These are phyloP conservation scores for Colletotrichum sp. DNA, from an alignment of 2,329 filamentous ascomycete genomes.

Conservation along the genomic window DNA sequence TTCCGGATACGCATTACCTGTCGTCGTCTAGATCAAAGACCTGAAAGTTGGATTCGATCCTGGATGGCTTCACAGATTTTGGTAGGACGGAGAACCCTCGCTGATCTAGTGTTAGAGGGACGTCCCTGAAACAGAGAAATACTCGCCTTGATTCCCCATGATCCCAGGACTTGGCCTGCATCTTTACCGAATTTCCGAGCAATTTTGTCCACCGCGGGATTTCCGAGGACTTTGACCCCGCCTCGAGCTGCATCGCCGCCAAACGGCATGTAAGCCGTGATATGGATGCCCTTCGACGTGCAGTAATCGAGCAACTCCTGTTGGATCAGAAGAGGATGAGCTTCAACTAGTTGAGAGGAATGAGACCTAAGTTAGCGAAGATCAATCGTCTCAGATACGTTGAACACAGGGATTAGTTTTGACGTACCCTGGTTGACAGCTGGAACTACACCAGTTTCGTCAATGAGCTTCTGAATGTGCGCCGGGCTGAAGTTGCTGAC, in stretches of 20 bases:
- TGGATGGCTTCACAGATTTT: neutral
- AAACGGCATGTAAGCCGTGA: neutral
- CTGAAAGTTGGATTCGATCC: neutral
- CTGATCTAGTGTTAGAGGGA: neutral
- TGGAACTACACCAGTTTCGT: neutral
- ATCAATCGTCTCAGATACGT: neutral
- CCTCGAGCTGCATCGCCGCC: neutral
- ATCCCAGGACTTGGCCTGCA: neutral
- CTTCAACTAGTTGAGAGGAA: neutral
- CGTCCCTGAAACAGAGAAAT: neutral
- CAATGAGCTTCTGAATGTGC: neutral
- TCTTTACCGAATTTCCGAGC: neutral
- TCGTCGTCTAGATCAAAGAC: neutral
- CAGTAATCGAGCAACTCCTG: neutral
- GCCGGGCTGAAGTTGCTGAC: neutral
- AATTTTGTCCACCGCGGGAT: neutral
- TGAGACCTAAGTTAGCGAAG: neutral
- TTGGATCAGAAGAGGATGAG: neutral
- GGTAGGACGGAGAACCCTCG: neutral
- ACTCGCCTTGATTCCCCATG: neutral
- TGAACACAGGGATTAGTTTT: neutral
- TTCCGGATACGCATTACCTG: neutral
- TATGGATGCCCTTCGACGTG: neutral
- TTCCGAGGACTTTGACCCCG: slow-evolving; percentile 26
- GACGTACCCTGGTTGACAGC: neutral